Evolutionary conservation across 306 rosid species (phyloP), one percentile per base, ranked within the genome.

Genomic region (Gillenia trifoliata): DNA sequence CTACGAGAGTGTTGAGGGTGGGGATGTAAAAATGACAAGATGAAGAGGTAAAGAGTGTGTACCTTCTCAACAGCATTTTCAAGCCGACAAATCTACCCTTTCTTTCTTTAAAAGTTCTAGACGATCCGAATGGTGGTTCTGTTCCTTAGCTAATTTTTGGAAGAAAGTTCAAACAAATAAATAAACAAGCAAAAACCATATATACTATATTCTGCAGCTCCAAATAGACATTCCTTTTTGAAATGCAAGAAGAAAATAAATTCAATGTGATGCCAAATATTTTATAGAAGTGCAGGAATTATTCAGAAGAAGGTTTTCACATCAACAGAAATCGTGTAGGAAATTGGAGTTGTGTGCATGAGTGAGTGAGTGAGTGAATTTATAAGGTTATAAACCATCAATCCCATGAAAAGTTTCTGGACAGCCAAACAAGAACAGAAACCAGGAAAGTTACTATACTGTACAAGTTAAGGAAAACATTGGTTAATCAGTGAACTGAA

Each of bases 91-190:
- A n/a, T n/a, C n/a, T n/a, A n/a, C n/a, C 70, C 64, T 81, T 77
- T 71, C 86, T 80, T 83, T 80, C 82, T 60, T 91, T 31, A 89
- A 84, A 52, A 25, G 66, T 75, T 88, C 85, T 43, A 89, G 67
- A 40, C 75, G 86, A 29, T 74, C 76, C 81, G 85, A 52, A 62
- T 50, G 68, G 57, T 66, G 80, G 77, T 88, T 92, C 73, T 76
- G 85, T 68, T 86, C 88, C 81, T 86, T 88, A 23, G 81, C 95
- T 96, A 89, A 70, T 25, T 40, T 59, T 30, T 30, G 17, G 11
- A 15, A n/a, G n/a, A n/a, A n/a, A n/a, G n/a, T n/a, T n/a, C n/a
- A n/a, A n/a, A n/a, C n/a, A n/a, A n/a, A n/a, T n/a, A n/a, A n/a
- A n/a, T n/a, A n/a, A n/a, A n/a, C n/a, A n/a, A n/a, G n/a, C n/a